These are phyloP conservation scores for Thecaphora frezii DNA, from an alignment of 1,284 basidiomycete species.

Conservation along the genomic window DNA sequence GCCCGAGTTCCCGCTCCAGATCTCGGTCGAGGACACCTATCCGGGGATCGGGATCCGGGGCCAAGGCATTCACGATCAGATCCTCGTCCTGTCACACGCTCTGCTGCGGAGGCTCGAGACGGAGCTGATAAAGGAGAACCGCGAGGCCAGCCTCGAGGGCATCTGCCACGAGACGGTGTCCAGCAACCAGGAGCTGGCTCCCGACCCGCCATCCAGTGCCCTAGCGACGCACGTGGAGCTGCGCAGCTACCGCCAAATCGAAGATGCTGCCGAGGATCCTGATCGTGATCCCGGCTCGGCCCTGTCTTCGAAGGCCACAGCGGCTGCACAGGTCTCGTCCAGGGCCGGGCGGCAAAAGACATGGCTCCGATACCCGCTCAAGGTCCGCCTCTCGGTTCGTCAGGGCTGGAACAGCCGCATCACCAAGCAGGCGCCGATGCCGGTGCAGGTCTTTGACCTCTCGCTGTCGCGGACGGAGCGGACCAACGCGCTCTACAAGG, in stretches of 20 bases:
- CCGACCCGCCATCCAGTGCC: background rate
- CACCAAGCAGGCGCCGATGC: constrained; percentile 41
- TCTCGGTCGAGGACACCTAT: constrained; percentile 59
- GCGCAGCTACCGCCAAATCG: background rate
- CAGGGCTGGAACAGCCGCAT: constrained; percentile 38
- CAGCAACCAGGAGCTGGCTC: constrained; percentile 1
- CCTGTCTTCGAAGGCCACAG: too few relatives aligned
- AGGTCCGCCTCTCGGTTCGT: constrained; percentile 35
- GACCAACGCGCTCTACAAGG: constrained; percentile 18
- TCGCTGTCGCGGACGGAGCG: constrained; percentile 9
- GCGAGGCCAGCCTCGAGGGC: background rate
- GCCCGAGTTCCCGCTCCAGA: constrained; percentile 56
- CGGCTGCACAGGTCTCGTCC: too few relatives aligned
- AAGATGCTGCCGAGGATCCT: too few relatives aligned
- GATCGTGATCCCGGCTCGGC: too few relatives aligned
- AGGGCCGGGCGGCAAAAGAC: too few relatives aligned
- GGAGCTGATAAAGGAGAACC: constrained; percentile 36
- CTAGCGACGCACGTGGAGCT: background rate
- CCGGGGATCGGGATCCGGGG: constrained; percentile 31
- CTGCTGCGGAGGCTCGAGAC: constrained; percentile 45
- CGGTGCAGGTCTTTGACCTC: constrained; percentile 46
- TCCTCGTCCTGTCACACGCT: constrained; percentile 22
- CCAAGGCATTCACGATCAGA: constrained; percentile 23
- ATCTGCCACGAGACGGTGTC: constrained; percentile 1
- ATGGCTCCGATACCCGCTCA: constrained; percentile 47